Base-by-base conservation (phyloP, 192 early-diverging fungal species). In the Dissophora globulifera region DNA sequence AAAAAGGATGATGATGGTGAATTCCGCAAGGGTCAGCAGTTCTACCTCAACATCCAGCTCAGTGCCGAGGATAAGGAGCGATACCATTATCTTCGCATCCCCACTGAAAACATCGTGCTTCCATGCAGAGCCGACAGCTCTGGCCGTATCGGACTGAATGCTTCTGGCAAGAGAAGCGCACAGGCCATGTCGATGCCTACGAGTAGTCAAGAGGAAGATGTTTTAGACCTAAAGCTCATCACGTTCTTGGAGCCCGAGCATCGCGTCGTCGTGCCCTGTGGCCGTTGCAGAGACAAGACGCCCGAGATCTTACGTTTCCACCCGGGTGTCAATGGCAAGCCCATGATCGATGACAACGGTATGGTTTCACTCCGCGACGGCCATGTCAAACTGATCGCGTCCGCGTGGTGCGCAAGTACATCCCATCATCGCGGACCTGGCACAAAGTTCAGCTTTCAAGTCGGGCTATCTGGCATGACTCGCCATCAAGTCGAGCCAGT, bases 11-110 rank as follows among this genome's bases (percentile, higher is more conserved):
- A 76, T 30, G 64, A 76, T 33, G 72, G 72, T 12, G 72, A 76
- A 58, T 76, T 76, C 72, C 62, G 72, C 10, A 76, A 76, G 38
- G 72, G 72, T 20, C 72, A 76, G 38, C 72, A 76, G 72, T 76
- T 76, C 58, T 76, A 76, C 35, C 58, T 76, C 20, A 76, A 76
- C 45, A 66, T 76, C 20, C 72, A 76, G 22, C 52, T 76, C 12
- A 67, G 31, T 29, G 30, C 57, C 11, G 72, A 76, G 40, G 72
- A 76, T 42, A 41, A 51, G 5, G 72, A 76, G 25, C 53, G 64
- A 3, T 76, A 66, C 22, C 63, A 45, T 10, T 76, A 53, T 31
- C 62, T 76, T 32, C 63, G 72, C 15, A 76, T 76, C 52, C 72
- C 72, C 17, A 49, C 72, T 29, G 72, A 76, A 19, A 76, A 67